Evolutionary conservation across 169 alveolate species (phyloP), one percentile per base, ranked within the genome.

Genomic region (Plasmodium cynomolgi): DNA sequence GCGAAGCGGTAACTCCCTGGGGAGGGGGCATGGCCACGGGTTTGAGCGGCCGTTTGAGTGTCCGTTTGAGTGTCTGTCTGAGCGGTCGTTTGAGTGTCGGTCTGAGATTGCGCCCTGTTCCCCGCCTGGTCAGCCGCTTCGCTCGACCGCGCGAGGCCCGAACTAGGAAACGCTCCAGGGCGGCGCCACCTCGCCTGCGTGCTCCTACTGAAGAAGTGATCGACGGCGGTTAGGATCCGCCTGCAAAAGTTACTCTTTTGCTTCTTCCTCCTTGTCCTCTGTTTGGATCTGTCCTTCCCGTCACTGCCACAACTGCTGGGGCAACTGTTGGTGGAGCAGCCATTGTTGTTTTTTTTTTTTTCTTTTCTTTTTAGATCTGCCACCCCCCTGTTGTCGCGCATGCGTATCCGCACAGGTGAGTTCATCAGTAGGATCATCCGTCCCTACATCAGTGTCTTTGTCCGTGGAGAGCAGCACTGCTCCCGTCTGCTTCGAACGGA

Each of bases 401-500:
- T 20, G 33, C 2, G 74, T 58, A n/a, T 82, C 90, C 29, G 84
- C 29, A 9, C 15, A 8, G 54, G 17, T 20, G 17, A 13, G 58
- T 81, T 81, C 88, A 37, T 47, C 73, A 15, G 85, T 73, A 11
- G 68, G 56, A 20, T 58, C 50, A 0, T 44, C 81, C 47, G 92
- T 83, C 9, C 47, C 81, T 17, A 17, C 58, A 68, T 83, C 37
- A 13, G 81, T 83, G 29, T 83, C 50, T 37, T 58, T 84, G 31
- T 84, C 83, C 33, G 26, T n/a, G 11, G 75, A 20, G 34, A 5
- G 33, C 0, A 20, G 75, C 33, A n/a, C 75, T 62, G 9, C 33
- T 62, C 75, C 33, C 1, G 11, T 62, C 15, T 11, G 58, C 13
- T 26, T 62, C 34, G 33, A n/a, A n/a, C 31, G 56, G 17, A 9